These are phyloP conservation scores for Warburgia ugandensis DNA, from an alignment of 164 flowering plant genomes.

Conservation along the genomic window DNA sequence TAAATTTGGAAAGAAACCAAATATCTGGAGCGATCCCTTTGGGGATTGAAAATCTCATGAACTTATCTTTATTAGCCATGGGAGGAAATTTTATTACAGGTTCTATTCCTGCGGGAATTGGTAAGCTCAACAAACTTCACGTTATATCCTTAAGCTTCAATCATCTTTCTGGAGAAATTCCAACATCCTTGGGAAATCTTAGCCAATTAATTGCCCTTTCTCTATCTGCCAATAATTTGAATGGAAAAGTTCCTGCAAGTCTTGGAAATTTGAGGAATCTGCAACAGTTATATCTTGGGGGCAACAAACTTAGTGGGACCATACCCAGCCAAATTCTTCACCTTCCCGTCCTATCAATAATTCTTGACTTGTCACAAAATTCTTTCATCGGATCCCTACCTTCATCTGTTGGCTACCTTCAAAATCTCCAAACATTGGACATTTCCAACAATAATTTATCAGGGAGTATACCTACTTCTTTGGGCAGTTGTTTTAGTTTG, in stretches of 20 bases:
- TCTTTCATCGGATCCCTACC: background rate
- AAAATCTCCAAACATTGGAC: background rate
- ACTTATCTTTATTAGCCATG: too few relatives aligned
- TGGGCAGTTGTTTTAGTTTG: background rate
- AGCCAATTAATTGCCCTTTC: background rate
- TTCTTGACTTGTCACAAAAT: background rate
- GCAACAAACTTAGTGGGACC: too few relatives aligned
- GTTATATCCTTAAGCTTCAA: background rate
- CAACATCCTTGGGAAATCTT: slow-evolving; percentile 11
- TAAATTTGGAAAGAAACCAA: too few relatives aligned
- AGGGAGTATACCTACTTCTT: background rate
- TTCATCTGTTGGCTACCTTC: background rate
- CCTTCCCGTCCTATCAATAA: background rate
- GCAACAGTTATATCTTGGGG: background rate
- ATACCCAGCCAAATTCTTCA: background rate
- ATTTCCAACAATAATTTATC: slow-evolving; percentile 1
- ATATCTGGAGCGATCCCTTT: too few relatives aligned
- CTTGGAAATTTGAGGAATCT: background rate
- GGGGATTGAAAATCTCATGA: too few relatives aligned
- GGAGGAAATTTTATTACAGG: too few relatives aligned
- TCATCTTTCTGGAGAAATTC: slow-evolving; percentile 12
- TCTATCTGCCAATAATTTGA: slow-evolving; percentile 6
- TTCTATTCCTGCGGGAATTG: slow-evolving; percentile 8
- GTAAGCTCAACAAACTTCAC: slow-evolving; percentile 7
- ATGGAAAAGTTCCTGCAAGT: slow-evolving; percentile 10